Conservation (phyloP, 1,139 yeast species). For the Debaryomycetaceae sp. region DNA sequence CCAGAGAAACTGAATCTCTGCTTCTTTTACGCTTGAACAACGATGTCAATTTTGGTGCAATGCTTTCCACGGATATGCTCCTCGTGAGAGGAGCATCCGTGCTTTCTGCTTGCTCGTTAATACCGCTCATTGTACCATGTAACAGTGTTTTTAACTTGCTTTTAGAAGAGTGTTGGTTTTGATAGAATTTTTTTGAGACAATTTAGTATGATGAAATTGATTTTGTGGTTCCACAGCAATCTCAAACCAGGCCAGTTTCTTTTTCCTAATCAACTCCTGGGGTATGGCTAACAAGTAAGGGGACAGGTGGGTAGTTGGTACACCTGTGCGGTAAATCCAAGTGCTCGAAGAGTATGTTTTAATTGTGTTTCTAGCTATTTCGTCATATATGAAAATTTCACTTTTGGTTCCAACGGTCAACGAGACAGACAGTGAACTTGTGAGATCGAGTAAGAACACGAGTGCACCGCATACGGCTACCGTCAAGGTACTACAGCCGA, state of each 20-base stretch:
- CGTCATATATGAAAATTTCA: neutral
- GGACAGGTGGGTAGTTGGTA: too few relatives aligned
- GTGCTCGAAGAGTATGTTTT: neutral
- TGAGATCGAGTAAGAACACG: too few relatives aligned
- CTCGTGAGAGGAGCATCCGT: slow-evolving; percentile 17
- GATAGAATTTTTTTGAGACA: neutral
- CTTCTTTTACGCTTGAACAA: slow-evolving; percentile 37
- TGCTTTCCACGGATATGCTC: slow-evolving; percentile 42
- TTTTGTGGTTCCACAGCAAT: neutral
- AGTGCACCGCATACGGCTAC: too few relatives aligned
- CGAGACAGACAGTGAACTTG: too few relatives aligned
- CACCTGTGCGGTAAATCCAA: too few relatives aligned
- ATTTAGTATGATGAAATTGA: neutral
- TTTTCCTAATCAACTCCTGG: too few relatives aligned
- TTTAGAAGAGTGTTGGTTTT: neutral
- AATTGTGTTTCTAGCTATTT: neutral
- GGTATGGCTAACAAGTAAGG: too few relatives aligned
- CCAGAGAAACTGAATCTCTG: slow-evolving; percentile 14
- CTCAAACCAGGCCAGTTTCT: too few relatives aligned
- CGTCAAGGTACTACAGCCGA: too few relatives aligned
- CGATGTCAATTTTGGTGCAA: slow-evolving; percentile 37
- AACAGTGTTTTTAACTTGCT: neutral
- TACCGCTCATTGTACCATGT: neutral
- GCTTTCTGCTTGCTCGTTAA: neutral
- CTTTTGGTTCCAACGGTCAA: too few relatives aligned